Base-by-base conservation (phyloP, 1,284 basidiomycete species). In the Ceratorhiza oryzae-sativae region DNA sequence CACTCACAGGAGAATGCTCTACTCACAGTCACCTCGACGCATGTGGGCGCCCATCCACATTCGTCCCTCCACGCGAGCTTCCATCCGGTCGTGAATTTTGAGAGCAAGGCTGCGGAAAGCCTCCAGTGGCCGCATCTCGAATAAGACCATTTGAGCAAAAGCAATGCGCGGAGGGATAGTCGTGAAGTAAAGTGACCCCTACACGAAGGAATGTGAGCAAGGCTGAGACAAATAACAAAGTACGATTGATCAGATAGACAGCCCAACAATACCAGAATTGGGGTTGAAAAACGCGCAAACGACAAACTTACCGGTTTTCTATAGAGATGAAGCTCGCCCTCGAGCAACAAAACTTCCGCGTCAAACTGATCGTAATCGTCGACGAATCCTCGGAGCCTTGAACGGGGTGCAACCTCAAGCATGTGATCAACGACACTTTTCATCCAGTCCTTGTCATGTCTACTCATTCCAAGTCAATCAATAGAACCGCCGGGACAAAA, bases 11-110 rank as follows among this genome's bases (percentile, higher is more conserved):
- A 78, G 25, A 55, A 49, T 71, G 63, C 42, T 45, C 1, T 13
- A 75, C 78, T 72, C 71, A 79, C 80, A 84, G 62, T 84, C 84
- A 1, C 84, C 84, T 46, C 83, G 77, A 36, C 83, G 80, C 83
- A 85, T 83, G 45, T 84, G 84, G 2, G 81, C 82, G 30, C 80
- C 81, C 77, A 83, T 80, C 84, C 84, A 84, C 46, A 80, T 77
- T 15, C 83, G 77, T 3, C 83, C 83, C 0, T 67, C 76, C 9
- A 77, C 80, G 27, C 75, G 32, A 20, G 77, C 75, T 0, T 71
- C 71, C 80, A 84, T 81, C 13, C 82, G 80, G 5, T 75, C 20
- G 18, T 74, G 79, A 39, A 85, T 73, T 10, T 71, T 71, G 41
- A 77, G 77, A 0, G 82, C 81, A 56, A 84, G 76, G 1, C 75